Conservation (phyloP, 345 rosid genomes). For the Triadica sebifera region DNA sequence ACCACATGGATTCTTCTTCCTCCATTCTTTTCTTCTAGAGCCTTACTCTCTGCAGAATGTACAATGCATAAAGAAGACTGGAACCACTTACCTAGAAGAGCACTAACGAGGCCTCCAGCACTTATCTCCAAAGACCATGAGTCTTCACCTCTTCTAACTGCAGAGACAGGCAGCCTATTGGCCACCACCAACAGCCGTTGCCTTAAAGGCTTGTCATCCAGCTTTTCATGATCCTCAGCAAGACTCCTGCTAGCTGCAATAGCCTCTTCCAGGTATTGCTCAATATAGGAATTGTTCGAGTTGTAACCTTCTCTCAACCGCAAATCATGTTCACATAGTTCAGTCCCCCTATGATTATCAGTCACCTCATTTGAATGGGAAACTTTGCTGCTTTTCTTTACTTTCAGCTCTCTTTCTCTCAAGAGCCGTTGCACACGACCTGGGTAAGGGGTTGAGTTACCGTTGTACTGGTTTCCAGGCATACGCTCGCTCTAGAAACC, state of each 20-base stretch:
- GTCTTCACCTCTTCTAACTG: constrained; percentile 90
- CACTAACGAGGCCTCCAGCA: constrained; percentile 95
- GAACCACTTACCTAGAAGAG: constrained; percentile 71
- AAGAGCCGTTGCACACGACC: constrained; percentile 74
- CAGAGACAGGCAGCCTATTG: constrained; percentile 95
- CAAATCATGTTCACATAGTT: constrained; percentile 48
- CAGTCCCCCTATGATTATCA: constrained; percentile 39
- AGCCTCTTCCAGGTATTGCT: constrained; percentile 66
- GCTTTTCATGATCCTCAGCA: constrained; percentile 53
- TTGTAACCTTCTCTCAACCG: constrained; percentile 51
- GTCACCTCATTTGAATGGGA: constrained; percentile 48
- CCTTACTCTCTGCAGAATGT: background rate
- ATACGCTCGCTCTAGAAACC: constrained; percentile 57
- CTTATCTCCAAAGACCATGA: constrained; percentile 95
- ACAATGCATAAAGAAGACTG: background rate
- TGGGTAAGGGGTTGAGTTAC: constrained; percentile 49
- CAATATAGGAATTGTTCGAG: constrained; percentile 47
- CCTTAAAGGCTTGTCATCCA: constrained; percentile 64
- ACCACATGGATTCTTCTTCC: background rate
- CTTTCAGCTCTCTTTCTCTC: constrained; percentile 65
- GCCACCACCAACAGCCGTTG: constrained; percentile 96
- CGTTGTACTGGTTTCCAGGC: constrained; percentile 91
- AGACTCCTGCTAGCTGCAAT: constrained; percentile 44
- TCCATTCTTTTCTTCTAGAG: background rate
- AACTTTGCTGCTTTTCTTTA: constrained; percentile 51